Percentiles rank a stretch among this genome's conserved stretches.
These are phyloP conservation scores for Eleusine indica DNA, from an alignment of 176 grass and related monocot species.

Conservation along the genomic window DNA sequence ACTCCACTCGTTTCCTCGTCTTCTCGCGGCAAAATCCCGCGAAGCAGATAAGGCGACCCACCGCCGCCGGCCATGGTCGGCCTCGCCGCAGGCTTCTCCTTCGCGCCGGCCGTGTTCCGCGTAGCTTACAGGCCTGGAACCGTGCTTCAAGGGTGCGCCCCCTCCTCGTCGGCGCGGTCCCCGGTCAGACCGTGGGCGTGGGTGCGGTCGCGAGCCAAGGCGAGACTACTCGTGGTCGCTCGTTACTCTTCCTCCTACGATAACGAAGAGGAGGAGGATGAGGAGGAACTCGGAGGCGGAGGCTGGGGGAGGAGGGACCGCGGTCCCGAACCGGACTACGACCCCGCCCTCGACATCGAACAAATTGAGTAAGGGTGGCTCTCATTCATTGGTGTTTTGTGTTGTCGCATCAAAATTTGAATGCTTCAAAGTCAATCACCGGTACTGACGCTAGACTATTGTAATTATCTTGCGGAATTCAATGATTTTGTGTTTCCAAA, in stretches of 20 bases:
- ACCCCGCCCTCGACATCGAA: conserved; percentile 82
- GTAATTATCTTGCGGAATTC: neutral
- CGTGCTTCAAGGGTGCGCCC: neutral
- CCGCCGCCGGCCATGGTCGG: conserved; percentile 55
- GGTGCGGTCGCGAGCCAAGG: neutral
- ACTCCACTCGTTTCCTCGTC: conserved; percentile 45
- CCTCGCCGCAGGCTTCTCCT: conserved; percentile 50
- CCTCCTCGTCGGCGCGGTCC: conserved; percentile 37
- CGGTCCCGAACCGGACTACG: conserved; percentile 54
- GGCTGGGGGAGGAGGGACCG: conserved; percentile 47
- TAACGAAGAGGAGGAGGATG: conserved; percentile 6
- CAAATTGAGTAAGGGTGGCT: conserved; percentile 55
- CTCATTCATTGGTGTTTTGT: neutral
- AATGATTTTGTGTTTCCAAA: neutral
- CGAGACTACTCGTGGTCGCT: conserved; percentile 43
- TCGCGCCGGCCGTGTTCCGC: conserved; percentile 20
- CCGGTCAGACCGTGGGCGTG: conserved; percentile 5
- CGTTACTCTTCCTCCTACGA: conserved; percentile 48
- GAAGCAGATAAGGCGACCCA: conserved; percentile 50
- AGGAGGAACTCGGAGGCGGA: conserved; percentile 33
- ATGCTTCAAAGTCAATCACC: neutral
- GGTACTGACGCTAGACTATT: neutral
- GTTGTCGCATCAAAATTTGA: neutral
- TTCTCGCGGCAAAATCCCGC: conserved; percentile 50
- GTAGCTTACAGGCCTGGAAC: neutral